Evolutionary conservation across 2,329 filamentous ascomycete genomes (phyloP).

Genomic region (Ophiostoma montium): DNA sequence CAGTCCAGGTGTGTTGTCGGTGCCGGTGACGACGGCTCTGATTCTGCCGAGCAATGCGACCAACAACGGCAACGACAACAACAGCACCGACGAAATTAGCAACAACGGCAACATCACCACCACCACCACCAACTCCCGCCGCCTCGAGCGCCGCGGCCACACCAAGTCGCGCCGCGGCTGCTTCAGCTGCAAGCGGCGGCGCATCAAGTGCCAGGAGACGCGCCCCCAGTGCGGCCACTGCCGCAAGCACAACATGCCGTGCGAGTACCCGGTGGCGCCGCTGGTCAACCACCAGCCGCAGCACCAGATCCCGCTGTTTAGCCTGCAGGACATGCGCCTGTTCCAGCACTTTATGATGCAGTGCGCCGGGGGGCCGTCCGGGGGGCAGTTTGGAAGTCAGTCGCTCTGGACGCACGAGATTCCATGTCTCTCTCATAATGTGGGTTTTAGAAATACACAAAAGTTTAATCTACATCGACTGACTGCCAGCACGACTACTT

Average conservation of each 20-base stretch:
- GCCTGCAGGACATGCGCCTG: slow-evolving; percentile 50
- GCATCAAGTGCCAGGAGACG: slow-evolving; percentile 58
- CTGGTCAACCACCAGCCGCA: slow-evolving; percentile 42
- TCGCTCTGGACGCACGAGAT: slow-evolving; percentile 53
- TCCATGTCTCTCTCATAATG: slow-evolving; percentile 51
- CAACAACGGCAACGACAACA: not conserved
- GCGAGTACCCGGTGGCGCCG: slow-evolving; percentile 43
- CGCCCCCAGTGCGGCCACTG: slow-evolving; percentile 50
- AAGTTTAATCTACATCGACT: no score
- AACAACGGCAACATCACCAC: slow-evolving; percentile 1
- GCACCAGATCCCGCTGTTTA: slow-evolving; percentile 43
- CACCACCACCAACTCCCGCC: slow-evolving; percentile 4
- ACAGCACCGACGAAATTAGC: not conserved
- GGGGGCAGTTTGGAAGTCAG: no score
- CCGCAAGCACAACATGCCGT: slow-evolving; percentile 44
- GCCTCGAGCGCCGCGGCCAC: slow-evolving; percentile 44
- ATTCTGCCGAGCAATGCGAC: not conserved
- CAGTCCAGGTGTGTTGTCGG: no score
- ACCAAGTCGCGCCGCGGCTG: slow-evolving; percentile 53
- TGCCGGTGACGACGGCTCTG: no score
- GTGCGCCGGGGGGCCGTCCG: no score
- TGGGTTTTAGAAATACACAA: no score
- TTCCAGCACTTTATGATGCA: slow-evolving; percentile 52
- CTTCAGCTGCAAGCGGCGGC: slow-evolving; percentile 51
- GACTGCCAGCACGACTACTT: slow-evolving; percentile 44